Conservation (phyloP, 768 basidiomycete genomes). For the Galerina marginata region DNA sequence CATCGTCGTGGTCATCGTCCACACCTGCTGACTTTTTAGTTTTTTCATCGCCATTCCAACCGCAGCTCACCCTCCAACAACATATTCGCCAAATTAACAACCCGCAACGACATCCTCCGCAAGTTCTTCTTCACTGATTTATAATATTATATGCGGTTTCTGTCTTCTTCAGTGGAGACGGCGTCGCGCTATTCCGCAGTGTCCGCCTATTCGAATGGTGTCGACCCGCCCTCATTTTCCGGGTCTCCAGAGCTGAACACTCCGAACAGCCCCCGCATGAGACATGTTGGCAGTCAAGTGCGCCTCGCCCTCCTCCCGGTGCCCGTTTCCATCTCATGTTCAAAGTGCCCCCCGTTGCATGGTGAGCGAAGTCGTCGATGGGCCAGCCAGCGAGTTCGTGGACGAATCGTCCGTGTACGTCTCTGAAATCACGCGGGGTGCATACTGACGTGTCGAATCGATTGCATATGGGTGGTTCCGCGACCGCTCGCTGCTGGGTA, state of each 20-base stretch:
- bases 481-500: constrained; percentile 40
- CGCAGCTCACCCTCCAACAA: constrained; percentile 66
- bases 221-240: constrained; percentile 49
- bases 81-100: constrained; percentile 76
- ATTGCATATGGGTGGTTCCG: constrained; percentile 38
- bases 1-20: constrained; percentile 43
- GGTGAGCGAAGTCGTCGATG: constrained; percentile 60
- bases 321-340: constrained; percentile 41
- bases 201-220: constrained; percentile 48
- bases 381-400: constrained; percentile 48
- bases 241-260: constrained; percentile 46
- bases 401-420: constrained; percentile 35
- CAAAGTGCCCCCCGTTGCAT: constrained; percentile 36
- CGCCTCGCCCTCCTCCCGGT: constrained; percentile 62
- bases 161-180: constrained; percentile 67
- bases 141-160: constrained; percentile 65
- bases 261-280: constrained; percentile 31
- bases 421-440: constrained; percentile 30
- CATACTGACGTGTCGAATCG: constrained; percentile 36
- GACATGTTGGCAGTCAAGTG: constrained; percentile 62
- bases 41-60: constrained; percentile 52
- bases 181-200: constrained; percentile 55
- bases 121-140: constrained; percentile 60
- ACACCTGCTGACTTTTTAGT: constrained; percentile 27
- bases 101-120: constrained; percentile 71